Percentiles rank a stretch among this genome's conserved stretches.
Evolutionary conservation across 768 basidiomycete species (phyloP).

Genomic region (Kwoniella dendrophila): DNA sequence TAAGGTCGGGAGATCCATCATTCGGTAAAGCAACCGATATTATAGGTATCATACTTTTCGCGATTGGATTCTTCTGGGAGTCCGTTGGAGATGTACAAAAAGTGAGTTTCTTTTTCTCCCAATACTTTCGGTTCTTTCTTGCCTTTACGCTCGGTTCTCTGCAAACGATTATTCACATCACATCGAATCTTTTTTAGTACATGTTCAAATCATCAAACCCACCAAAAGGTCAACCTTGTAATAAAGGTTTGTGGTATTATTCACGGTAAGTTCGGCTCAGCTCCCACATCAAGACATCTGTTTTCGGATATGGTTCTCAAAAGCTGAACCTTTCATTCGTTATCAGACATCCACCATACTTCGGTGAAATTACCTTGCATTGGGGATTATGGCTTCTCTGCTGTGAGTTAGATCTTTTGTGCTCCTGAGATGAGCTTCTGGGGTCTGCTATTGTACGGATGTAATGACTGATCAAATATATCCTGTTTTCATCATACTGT

Average conservation of each 20-base stretch:
- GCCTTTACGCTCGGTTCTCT: not conserved
- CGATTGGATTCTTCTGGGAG: slow-evolving; percentile 65
- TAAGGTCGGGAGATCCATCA: slow-evolving; percentile 58
- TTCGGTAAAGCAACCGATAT: slow-evolving; percentile 68
- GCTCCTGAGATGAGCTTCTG: not conserved
- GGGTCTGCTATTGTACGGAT: no score
- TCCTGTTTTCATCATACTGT: slow-evolving; percentile 58
- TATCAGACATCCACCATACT: slow-evolving; percentile 71
- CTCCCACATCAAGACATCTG: not conserved
- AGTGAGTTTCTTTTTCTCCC: slow-evolving; percentile 14
- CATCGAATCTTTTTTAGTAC: slow-evolving; percentile 52
- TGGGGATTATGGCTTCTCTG: slow-evolving; percentile 40
- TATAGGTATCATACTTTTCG: slow-evolving; percentile 66
- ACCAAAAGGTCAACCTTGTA: slow-evolving; percentile 61
- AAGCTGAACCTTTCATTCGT: slow-evolving; percentile 59
- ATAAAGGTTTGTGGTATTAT: slow-evolving; percentile 54
- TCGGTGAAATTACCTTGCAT: slow-evolving; percentile 64
- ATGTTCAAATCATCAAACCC: slow-evolving; percentile 62
- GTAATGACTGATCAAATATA: not conserved
- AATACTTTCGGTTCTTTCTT: not conserved
- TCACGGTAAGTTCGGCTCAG: slow-evolving; percentile 24
- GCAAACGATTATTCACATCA: not conserved
- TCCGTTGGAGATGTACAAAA: slow-evolving; percentile 65
- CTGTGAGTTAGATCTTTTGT: slow-evolving; percentile 28
- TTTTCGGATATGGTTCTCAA: not conserved